Evolutionary conservation across 345 rosid genomes (phyloP).

Genomic region (Murraya paniculata): DNA sequence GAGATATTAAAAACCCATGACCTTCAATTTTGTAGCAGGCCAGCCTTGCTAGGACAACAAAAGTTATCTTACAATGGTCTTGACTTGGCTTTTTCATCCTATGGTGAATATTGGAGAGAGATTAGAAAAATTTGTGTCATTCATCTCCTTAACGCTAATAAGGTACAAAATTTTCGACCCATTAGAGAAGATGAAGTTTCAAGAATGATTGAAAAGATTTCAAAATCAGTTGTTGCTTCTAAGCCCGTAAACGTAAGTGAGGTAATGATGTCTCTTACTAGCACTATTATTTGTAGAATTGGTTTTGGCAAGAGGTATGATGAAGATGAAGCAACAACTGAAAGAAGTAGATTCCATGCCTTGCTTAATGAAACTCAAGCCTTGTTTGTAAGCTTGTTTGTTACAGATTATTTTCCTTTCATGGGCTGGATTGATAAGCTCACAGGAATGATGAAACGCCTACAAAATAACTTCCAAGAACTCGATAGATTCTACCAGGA

Average conservation of each 20-base stretch:
- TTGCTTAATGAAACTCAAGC: conserved; percentile 26
- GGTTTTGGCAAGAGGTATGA: conserved; percentile 32
- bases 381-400: conserved; percentile 17
- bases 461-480: conserved; percentile 33
- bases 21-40: conserved; percentile 25
- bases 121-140: conserved; percentile 24
- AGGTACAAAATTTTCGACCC: conserved; percentile 15
- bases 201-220: conserved; percentile 21
- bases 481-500: conserved; percentile 42
- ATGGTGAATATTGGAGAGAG: conserved; percentile 27
- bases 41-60: background rate
- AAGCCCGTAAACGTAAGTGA: conserved; percentile 13
- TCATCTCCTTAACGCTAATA: conserved; percentile 23
- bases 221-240: background rate
- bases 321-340: conserved; percentile 2
- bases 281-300: conserved; percentile 18
- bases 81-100: conserved; percentile 31
- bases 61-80: background rate
- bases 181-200: conserved; percentile 27
- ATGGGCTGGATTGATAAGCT: conserved; percentile 30
- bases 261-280: conserved; percentile 13
- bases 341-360: conserved; percentile 9
- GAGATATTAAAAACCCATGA: conserved; percentile 29
- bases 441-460: conserved; percentile 23
- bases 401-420: conserved; percentile 29